Evolutionary conservation across 106 monocot genomes (phyloP), one percentile per base, ranked within the genome.

Genomic region (Posidonia australis): DNA sequence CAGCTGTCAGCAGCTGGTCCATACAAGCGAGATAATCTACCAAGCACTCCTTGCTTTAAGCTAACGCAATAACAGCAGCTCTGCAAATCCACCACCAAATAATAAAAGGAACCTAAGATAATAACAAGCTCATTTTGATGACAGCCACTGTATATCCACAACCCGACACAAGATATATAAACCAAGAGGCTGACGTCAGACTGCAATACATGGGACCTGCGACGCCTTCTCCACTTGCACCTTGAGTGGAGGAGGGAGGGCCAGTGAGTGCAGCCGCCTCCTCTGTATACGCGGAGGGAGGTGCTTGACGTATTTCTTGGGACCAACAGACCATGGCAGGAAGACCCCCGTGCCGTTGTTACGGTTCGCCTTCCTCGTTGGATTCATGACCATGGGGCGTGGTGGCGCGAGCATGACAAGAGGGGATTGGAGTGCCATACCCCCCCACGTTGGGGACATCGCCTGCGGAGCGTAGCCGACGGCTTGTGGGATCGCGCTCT

Each of bases 211-310:
- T 62, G 71, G 51, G 62, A 71, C 54, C 7, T 52, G 71, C 0
- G 71, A 42, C 23, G 62, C 25, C 25, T 71, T 71, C 53, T 71
- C 63, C 5, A 63, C 62, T 10, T 51, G 62, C 53, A 58, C 24
- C 1, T 52, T 51, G 21, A 36, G 43, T 17, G 48, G 55, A 11
- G 55, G 27, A 2, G 81, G 56, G 9, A 76, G 57, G 13, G 72
- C 58, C 53, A 86, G 58, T 4, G 90, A 61, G 2, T 77, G 72
- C 22, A 92, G 75, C 62, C 88, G 55, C 66, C 88, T 69, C 73
- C 76, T 76, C 79, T 85, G 93, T 29, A 93, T 89, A 36, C 93
- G 85, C 0, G 93, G 93, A 0, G 88, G 93, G 14, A 93, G 81
- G 62, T 93, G 88, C 75, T 81, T 89, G 71, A 73, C 81, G 67